Percentiles rank a stretch among this genome's conserved stretches.
Conservation (phyloP, 1,284 basidiomycete species). For the Rhizopogon parksii region DNA sequence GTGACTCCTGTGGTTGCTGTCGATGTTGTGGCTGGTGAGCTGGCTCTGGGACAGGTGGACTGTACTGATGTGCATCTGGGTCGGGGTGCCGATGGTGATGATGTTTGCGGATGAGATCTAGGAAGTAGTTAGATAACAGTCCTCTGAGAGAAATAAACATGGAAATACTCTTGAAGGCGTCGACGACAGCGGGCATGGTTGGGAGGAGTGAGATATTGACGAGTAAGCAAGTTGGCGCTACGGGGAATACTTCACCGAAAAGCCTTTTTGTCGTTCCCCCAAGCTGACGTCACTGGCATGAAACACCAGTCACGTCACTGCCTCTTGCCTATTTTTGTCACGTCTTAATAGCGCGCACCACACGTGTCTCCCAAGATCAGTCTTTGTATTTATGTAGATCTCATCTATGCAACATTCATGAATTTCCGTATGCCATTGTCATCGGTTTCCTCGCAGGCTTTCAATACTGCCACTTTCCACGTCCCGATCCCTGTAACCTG, state of each 20-base stretch:
- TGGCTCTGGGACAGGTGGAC: constrained; percentile 27
- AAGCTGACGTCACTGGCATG: constrained; percentile 27
- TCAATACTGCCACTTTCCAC: constrained; percentile 5
- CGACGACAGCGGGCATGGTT: constrained; percentile 43
- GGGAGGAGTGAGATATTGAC: not conserved
- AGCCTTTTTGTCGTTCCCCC: constrained; percentile 29
- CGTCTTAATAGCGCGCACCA: not conserved
- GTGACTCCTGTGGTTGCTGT: constrained; percentile 21
- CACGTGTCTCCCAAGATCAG: not conserved
- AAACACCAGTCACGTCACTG: constrained; percentile 1
- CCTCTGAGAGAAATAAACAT: constrained; percentile 6
- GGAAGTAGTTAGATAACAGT: constrained; percentile 4
- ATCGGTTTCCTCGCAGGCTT: constrained; percentile 5
- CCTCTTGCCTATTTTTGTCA: constrained; percentile 2
- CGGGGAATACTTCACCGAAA: constrained; percentile 5
- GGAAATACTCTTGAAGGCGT: constrained; percentile 64
- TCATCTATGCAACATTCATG: not conserved
- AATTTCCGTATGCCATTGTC: constrained; percentile 11
- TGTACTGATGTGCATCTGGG: constrained; percentile 21
- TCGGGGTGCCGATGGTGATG: constrained; percentile 40
- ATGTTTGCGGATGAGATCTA: constrained; percentile 82
- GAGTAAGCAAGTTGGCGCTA: constrained; percentile 6
- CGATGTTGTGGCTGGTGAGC: constrained; percentile 25
- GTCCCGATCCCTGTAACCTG: constrained; percentile 16
- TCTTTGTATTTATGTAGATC: not conserved